Evolutionary conservation across 2,329 filamentous ascomycete genomes (phyloP).

Genomic region (Colletotrichum gloeosporioides): DNA sequence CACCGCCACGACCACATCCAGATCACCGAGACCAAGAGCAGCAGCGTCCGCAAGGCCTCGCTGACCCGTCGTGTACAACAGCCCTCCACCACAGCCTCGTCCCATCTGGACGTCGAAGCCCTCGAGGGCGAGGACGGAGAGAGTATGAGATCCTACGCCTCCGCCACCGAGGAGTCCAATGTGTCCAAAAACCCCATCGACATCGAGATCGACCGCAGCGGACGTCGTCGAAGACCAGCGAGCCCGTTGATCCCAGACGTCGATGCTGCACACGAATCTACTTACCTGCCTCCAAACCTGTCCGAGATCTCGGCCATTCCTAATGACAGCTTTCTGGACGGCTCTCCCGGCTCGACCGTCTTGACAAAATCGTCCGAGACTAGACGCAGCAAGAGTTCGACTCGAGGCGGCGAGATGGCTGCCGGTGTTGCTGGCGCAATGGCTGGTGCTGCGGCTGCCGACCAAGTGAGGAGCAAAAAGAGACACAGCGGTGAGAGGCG

Average conservation of each 20-base stretch:
- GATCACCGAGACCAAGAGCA: constrained; percentile 80
- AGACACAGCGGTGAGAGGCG: constrained; percentile 46
- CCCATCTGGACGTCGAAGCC: constrained; percentile 47
- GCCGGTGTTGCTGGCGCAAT: constrained; percentile 42
- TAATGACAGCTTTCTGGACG: constrained; percentile 64
- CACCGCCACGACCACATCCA: constrained; percentile 78
- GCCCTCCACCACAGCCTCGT: constrained; percentile 43
- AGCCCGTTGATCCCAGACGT: constrained; percentile 68
- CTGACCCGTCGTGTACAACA: constrained; percentile 59
- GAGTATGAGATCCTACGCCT: constrained; percentile 77
- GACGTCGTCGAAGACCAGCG: constrained; percentile 64
- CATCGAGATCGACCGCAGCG: constrained; percentile 76
- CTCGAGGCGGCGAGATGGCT: constrained; percentile 41
- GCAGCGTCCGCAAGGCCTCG: constrained; percentile 69
- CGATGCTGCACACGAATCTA: constrained; percentile 58
- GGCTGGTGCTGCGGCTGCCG: constrained; percentile 42
- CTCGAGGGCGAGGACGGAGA: constrained; percentile 64
- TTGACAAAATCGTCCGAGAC: constrained; percentile 34
- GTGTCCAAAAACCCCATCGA: constrained; percentile 81
- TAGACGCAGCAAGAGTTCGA: constrained; percentile 48
- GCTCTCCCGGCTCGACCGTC: constrained; percentile 44
- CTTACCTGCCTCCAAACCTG: constrained; percentile 67
- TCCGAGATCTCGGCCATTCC: constrained; percentile 87
- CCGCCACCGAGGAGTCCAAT: constrained; percentile 80
- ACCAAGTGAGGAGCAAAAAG: constrained; percentile 50